A percentile compares a stretch with the other conserved stretches of the same genome.
These are phyloP conservation scores for Metschnikowia sp. DNA, from an alignment of 805 yeast genomes.

Conservation along the genomic window DNA sequence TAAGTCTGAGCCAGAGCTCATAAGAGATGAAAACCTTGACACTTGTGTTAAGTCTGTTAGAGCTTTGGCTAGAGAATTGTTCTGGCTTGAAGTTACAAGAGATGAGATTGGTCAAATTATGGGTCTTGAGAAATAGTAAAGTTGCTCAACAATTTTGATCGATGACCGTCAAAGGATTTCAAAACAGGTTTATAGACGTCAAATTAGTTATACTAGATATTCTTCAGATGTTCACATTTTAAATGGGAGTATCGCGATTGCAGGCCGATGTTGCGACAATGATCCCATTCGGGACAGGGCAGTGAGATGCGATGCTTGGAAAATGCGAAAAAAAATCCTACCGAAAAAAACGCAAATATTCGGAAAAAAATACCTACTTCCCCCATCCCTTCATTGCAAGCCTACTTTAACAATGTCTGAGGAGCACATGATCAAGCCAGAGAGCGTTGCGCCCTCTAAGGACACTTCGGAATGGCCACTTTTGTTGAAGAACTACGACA, in stretches of 20 bases:
- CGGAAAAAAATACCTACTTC: constrained; percentile 8
- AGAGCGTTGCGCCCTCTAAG: constrained; percentile 67
- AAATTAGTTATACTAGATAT: too few species aligned
- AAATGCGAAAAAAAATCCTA: constrained; percentile 9
- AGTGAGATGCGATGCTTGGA: constrained; percentile 8
- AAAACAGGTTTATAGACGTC: not conserved
- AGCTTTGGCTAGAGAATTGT: constrained; percentile 36
- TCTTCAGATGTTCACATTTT: not conserved
- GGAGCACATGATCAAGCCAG: constrained; percentile 85
- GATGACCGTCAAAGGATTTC: too few species aligned
- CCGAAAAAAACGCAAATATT: constrained; percentile 12
- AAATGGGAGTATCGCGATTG: too few species aligned
- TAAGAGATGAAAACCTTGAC: constrained; percentile 33
- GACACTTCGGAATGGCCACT: constrained; percentile 96
- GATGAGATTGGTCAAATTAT: constrained; percentile 26
- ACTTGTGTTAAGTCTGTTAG: constrained; percentile 34
- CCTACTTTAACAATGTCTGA: constrained; percentile 46
- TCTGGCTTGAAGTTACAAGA: constrained; percentile 39
- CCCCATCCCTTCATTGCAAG: not conserved
- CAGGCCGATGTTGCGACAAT: too few species aligned
- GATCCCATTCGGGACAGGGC: not conserved
- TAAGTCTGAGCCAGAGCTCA: constrained; percentile 29
- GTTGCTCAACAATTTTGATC: too few species aligned
- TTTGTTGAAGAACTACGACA: constrained; percentile 88
- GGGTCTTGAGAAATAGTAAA: constrained; percentile 18